Conservation (phyloP, 2,329 filamentous ascomycete genomes). For the Lachnellula hyalina region DNA sequence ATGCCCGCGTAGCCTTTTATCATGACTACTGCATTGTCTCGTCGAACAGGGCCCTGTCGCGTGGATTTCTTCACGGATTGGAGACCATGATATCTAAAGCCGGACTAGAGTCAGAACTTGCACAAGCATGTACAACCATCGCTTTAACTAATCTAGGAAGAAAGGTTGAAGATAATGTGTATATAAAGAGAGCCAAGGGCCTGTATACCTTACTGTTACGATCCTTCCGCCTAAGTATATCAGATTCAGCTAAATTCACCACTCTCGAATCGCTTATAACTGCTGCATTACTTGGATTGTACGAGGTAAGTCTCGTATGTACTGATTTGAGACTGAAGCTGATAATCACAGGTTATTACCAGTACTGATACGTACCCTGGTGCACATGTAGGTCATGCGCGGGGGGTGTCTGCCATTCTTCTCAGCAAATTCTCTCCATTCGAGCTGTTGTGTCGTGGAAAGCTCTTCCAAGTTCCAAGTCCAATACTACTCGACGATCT, state of each 20-base stretch:
- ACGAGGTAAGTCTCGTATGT: background rate
- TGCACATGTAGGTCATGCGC: background rate
- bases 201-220: background rate
- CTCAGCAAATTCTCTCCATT: background rate
- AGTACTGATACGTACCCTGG: background rate
- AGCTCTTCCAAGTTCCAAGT: background rate
- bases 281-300: background rate
- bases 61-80: background rate
- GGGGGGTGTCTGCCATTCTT: background rate
- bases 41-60: background rate
- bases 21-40: background rate
- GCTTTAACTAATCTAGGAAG: background rate
- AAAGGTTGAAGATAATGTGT: background rate
- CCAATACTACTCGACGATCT: background rate
- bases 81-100: background rate
- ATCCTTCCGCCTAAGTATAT: background rate
- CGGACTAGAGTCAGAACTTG: background rate
- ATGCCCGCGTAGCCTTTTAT: background rate
- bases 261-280: background rate
- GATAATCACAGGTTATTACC: background rate
- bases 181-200: background rate
- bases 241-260: background rate
- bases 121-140: background rate
- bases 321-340: background rate
- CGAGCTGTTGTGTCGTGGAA: background rate